phyloP scores from a whole-genome alignment of 352 stramenopile species.

The Globisporangium cylindrosporum region DNA sequence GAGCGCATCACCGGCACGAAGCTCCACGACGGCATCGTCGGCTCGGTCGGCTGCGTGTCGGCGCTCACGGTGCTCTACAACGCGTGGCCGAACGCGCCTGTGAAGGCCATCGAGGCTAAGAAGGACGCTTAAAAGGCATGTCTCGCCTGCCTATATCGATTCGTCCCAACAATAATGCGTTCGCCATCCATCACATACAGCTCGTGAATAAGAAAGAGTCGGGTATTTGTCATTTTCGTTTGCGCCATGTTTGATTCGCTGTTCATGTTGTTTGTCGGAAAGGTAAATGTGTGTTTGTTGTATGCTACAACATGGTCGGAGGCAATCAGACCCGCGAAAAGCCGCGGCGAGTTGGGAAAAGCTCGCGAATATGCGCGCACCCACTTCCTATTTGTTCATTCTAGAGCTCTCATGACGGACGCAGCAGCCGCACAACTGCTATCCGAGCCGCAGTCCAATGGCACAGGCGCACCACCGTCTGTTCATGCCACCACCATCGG shows the following conservation, averaged over 20 bases:
- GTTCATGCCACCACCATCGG: background rate
- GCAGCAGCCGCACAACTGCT: background rate
- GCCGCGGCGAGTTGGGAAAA: constrained; percentile 7
- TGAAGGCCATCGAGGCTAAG: constrained; percentile 17
- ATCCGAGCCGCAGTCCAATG: background rate
- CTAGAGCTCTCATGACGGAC: background rate
- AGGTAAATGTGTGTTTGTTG: background rate
- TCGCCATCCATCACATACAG: background rate
- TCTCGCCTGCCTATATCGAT: background rate
- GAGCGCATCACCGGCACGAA: constrained; percentile 79
- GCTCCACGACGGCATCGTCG: constrained; percentile 84
- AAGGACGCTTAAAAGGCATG: constrained; percentile 10
- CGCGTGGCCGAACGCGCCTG: constrained; percentile 53
- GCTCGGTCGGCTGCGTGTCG: constrained; percentile 73
- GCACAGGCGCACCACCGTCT: background rate
- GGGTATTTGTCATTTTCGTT: background rate
- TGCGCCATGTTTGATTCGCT: no score
- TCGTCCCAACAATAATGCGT: background rate
- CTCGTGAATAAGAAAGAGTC: background rate
- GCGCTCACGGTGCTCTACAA: constrained; percentile 85
- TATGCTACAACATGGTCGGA: background rate
- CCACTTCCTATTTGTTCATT: background rate
- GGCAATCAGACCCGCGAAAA: background rate
- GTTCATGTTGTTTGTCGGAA: no score
- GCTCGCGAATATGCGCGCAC: background rate